A percentile compares a stretch with the other conserved stretches of the same genome.
Conservation (phyloP, 768 basidiomycete species). For the Imleria badia region DNA sequence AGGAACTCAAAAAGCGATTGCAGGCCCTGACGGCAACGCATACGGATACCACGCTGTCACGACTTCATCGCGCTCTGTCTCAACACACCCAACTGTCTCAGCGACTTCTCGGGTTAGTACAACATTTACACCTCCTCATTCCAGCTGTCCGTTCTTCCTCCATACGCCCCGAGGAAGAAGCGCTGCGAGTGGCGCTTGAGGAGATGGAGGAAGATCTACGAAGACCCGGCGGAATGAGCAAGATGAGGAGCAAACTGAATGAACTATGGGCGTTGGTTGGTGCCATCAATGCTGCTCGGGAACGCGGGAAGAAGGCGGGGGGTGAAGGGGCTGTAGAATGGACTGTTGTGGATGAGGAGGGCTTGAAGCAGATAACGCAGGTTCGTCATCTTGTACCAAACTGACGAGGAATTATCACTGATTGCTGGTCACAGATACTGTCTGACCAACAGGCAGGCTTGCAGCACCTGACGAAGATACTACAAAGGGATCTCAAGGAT, state of each 20-base stretch:
- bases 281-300: conserved; percentile 59
- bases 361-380: conserved; percentile 72
- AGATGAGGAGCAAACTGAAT: conserved; percentile 71
- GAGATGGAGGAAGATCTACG: conserved; percentile 73
- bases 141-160: conserved; percentile 73
- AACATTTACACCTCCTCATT: conserved; percentile 77
- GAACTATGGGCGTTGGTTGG: conserved; percentile 87
- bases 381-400: conserved; percentile 37
- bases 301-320: conserved; percentile 45
- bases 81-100: conserved; percentile 70
- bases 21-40: conserved; percentile 61
- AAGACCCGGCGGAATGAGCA: conserved; percentile 47
- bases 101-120: conserved; percentile 64
- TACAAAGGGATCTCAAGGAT: conserved; percentile 65
- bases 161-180: conserved; percentile 80
- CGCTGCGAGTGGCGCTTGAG: conserved; percentile 66
- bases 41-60: conserved; percentile 63
- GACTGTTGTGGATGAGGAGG: conserved; percentile 87
- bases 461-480: conserved; percentile 73
- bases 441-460: conserved; percentile 78
- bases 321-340: conserved; percentile 54
- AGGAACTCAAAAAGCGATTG: conserved; percentile 69
- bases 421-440: conserved; percentile 53
- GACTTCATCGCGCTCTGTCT: conserved; percentile 59
- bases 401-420: background rate